Evolutionary conservation across 306 rosid genomes (phyloP).

Genomic region (Pyrus bretschneideri): DNA sequence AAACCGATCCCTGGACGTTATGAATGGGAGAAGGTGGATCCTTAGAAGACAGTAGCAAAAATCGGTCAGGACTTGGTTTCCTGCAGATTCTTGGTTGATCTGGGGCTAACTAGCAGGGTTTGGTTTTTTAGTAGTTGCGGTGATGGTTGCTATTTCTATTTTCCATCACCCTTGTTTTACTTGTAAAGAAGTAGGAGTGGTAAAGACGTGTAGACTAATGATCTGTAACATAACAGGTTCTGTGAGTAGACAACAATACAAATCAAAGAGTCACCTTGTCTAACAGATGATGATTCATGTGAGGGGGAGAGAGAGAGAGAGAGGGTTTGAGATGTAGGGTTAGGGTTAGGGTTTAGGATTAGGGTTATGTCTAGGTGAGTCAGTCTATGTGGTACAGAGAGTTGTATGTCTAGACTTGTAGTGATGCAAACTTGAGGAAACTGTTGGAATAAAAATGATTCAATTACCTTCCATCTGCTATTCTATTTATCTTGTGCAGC

Average conservation of each 20-base stretch:
- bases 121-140: slow-evolving; percentile 54
- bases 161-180: slow-evolving; percentile 76
- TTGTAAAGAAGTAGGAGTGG: slow-evolving; percentile 82
- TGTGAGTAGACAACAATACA: slow-evolving; percentile 60
- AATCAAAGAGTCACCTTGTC: slow-evolving; percentile 62
- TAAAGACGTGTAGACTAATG: slow-evolving; percentile 44
- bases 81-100: slow-evolving; percentile 34
- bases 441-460: slow-evolving; percentile 58
- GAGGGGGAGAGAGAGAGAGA: slow-evolving; percentile 35
- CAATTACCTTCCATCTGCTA: slow-evolving; percentile 18
- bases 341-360: slow-evolving; percentile 33
- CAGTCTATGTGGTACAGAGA: slow-evolving; percentile 69
- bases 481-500: background rate
- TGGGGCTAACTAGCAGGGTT: slow-evolving; percentile 38
- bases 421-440: slow-evolving; percentile 58
- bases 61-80: slow-evolving; percentile 34
- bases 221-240: slow-evolving; percentile 79
- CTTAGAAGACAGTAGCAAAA: slow-evolving; percentile 31
- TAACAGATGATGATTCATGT: slow-evolving; percentile 59
- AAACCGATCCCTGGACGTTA: slow-evolving; percentile 83
- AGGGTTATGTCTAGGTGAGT: slow-evolving; percentile 46
- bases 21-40: slow-evolving; percentile 70
- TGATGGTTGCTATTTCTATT: slow-evolving; percentile 85
- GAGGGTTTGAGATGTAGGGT: slow-evolving; percentile 38
- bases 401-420: slow-evolving; percentile 62